Evolutionary conservation across 257 asterid species (phyloP).

Genomic region (Solanum medicagineum): DNA sequence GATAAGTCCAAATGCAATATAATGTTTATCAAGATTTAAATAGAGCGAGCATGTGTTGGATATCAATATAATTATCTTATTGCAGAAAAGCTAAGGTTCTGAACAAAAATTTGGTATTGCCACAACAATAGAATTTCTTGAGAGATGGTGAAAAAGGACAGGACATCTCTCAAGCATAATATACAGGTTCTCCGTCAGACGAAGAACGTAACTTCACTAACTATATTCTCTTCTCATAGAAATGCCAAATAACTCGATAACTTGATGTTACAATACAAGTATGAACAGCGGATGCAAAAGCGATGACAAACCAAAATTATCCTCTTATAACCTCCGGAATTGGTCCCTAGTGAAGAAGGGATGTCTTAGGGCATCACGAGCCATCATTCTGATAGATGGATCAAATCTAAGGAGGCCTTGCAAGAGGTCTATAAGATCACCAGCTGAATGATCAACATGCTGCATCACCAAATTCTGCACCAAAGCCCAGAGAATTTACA

Average conservation of each 20-base stretch:
- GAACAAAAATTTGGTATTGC: not conserved
- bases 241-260: not conserved
- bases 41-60: not conserved
- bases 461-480: slow-evolving; percentile 41
- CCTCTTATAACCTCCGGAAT: slow-evolving; percentile 7
- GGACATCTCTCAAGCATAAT: not conserved
- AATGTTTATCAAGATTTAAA: not conserved
- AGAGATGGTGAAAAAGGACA: not conserved
- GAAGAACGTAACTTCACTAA: not conserved
- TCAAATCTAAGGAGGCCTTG: slow-evolving; percentile 37
- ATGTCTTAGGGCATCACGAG: slow-evolving; percentile 33
- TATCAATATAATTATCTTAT: not conserved
- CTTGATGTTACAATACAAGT: not conserved
- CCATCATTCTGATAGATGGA: slow-evolving; percentile 26
- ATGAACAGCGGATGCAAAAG: not conserved
- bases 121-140: not conserved
- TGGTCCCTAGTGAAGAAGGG: slow-evolving; percentile 34
- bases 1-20: not conserved
- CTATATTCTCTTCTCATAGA: not conserved
- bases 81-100: not conserved
- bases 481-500: not conserved
- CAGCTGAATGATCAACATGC: slow-evolving; percentile 44
- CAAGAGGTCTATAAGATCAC: slow-evolving; percentile 36
- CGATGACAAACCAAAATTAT: not conserved
- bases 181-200: not conserved